These are phyloP conservation scores for Eragrostis tef DNA, from an alignment of 202 grass and related monocot genomes.

Conservation along the genomic window DNA sequence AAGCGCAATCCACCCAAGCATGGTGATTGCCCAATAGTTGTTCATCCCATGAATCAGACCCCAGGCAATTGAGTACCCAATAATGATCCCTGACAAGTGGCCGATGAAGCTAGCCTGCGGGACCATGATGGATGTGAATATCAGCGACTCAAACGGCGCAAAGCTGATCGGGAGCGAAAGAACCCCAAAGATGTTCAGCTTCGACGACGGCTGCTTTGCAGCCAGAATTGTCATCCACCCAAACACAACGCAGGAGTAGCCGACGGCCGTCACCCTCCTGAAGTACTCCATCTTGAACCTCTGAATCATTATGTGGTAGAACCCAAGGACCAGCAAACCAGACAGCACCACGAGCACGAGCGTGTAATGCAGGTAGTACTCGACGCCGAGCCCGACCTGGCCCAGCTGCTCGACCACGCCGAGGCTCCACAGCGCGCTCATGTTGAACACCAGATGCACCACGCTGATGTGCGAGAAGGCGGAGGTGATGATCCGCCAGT, in stretches of 20 bases:
- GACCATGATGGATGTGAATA: conserved; percentile 98
- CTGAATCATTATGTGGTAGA: conserved; percentile 81
- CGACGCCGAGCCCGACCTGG: conserved; percentile 66
- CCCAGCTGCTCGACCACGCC: conserved; percentile 76
- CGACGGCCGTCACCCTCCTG: conserved; percentile 81
- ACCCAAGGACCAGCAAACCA: conserved; percentile 72
- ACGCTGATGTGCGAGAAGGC: conserved; percentile 94
- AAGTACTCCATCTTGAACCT: conserved; percentile 94
- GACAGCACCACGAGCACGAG: conserved; percentile 80
- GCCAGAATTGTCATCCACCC: conserved; percentile 99
- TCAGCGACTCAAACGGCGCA: conserved; percentile 88
- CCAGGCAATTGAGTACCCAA: conserved; percentile 90
- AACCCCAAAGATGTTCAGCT: conserved; percentile 85
- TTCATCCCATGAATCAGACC: conserved; percentile 93
- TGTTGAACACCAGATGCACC: conserved; percentile 94
- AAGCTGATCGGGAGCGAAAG: conserved; percentile 96
- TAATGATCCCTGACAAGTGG: conserved; percentile 80
- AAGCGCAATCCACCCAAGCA: conserved; percentile 80
- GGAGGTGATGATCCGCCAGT: conserved; percentile 89
- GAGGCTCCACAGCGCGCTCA: conserved; percentile 96
- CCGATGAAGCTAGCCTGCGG: conserved; percentile 96
- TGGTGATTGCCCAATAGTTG: conserved; percentile 94
- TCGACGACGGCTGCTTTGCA: conserved; percentile 83
- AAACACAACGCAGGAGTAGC: conserved; percentile 95
- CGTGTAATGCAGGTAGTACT: conserved; percentile 93